These are phyloP conservation scores for Camellia lanceoleosa DNA, from an alignment of 148 eudicot species.

Conservation along the genomic window DNA sequence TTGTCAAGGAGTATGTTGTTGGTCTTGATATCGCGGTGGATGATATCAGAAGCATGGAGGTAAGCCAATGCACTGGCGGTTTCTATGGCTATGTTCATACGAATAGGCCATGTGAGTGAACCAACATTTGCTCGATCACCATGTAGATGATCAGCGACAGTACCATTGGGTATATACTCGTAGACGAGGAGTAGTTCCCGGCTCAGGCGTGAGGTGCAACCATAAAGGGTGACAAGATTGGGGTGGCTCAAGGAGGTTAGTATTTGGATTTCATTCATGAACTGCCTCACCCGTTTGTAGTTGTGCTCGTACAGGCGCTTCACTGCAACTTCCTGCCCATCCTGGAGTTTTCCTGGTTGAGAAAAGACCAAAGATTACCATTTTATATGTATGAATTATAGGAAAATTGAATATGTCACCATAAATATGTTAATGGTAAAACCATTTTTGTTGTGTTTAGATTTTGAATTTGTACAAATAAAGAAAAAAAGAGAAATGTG, in stretches of 20 bases:
- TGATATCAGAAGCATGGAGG: constrained; percentile 53
- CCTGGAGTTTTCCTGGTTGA: constrained; percentile 45
- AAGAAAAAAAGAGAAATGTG: not conserved
- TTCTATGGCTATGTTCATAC: not conserved
- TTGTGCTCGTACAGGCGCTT: constrained; percentile 35
- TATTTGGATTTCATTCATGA: not conserved
- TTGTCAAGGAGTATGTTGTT: constrained; percentile 51
- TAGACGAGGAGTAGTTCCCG: constrained; percentile 58
- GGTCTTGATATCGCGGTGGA: constrained; percentile 66
- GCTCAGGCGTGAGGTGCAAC: constrained; percentile 56
- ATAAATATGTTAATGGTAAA: not conserved
- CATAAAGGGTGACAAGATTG: constrained; percentile 57
- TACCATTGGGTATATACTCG: constrained; percentile 58
- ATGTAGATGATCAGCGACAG: constrained; percentile 52
- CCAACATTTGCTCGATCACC: constrained; percentile 20
- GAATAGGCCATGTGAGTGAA: not conserved
- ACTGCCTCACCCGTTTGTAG: not conserved
- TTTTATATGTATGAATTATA: not conserved
- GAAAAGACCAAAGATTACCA: not conserved
- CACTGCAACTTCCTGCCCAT: constrained; percentile 66
- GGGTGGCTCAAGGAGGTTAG: constrained; percentile 31
- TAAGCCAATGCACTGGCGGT: constrained; percentile 28
- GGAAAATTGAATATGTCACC: not conserved
- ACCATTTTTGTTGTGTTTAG: too few species aligned
- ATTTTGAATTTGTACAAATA: too few species aligned